These are phyloP conservation scores for Fusarium begoniae DNA, from an alignment of 2,329 filamentous ascomycete genomes.

Conservation along the genomic window DNA sequence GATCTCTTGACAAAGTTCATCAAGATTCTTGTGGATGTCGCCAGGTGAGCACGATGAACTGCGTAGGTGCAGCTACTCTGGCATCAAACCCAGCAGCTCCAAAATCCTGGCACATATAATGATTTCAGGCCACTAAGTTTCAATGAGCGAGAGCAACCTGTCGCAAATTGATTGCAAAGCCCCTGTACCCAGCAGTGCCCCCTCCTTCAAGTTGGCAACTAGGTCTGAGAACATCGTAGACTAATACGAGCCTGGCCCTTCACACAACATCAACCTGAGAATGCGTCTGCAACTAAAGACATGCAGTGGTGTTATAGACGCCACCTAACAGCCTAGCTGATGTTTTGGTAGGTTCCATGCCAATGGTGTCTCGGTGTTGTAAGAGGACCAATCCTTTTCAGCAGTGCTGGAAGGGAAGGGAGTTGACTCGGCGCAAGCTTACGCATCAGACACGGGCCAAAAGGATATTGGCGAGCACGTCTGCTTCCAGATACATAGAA, in stretches of 20 bases:
- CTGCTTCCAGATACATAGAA: not conserved
- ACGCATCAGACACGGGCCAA: not conserved
- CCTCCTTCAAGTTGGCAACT: slow-evolving; percentile 1
- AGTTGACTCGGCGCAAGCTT: not conserved
- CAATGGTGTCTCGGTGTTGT: slow-evolving; percentile 5
- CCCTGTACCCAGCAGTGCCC: slow-evolving; percentile 7
- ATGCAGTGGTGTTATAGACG: slow-evolving; percentile 5
- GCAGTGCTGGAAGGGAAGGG: not conserved
- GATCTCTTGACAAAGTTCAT: not conserved
- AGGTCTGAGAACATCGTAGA: slow-evolving; percentile 6
- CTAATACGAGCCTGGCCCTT: not conserved
- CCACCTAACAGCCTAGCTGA: slow-evolving; percentile 3
- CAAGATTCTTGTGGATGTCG: not conserved
- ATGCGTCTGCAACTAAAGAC: slow-evolving; percentile 16
- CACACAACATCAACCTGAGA: not conserved
- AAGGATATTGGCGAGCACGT: not conserved
- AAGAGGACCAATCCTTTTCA: not conserved
- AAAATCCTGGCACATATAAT: not conserved
- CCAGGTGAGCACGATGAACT: not conserved
- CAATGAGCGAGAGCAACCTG: not conserved
- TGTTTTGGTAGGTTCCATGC: slow-evolving; percentile 18
- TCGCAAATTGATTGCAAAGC: not conserved
- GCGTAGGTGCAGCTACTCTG: not conserved
- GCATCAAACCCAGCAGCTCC: not conserved
- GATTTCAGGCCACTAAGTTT: not conserved